Evolutionary conservation across 1,139 yeast genomes (phyloP).

Genomic region (Diutina mesorugosa): DNA sequence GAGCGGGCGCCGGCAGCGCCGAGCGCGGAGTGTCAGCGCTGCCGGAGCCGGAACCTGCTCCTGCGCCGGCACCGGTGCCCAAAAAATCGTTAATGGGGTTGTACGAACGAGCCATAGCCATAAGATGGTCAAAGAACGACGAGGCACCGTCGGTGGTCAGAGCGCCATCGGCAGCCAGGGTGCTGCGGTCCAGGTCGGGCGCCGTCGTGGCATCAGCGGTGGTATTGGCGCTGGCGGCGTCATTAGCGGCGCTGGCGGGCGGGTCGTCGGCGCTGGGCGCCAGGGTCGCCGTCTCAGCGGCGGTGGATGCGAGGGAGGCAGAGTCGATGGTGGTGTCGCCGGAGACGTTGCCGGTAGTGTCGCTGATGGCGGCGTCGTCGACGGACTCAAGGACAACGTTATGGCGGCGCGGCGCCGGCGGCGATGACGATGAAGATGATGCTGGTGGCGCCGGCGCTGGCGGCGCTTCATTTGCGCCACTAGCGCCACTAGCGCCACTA

Average conservation of each 20-base stretch:
- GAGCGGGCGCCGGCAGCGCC: constrained; percentile 9
- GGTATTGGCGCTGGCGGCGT: neutral
- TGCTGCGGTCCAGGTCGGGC: too few species aligned
- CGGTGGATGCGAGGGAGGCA: too few species aligned
- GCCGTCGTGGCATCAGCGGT: too few species aligned
- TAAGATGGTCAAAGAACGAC: neutral
- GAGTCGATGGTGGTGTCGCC: neutral
- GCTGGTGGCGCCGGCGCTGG: neutral
- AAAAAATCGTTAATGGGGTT: neutral
- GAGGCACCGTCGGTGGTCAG: neutral
- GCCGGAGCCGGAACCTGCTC: neutral
- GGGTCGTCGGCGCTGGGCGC: too few species aligned
- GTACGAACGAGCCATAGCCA: neutral
- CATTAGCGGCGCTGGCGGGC: too few species aligned
- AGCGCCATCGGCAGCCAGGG: too few species aligned
- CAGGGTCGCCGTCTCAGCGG: too few species aligned
- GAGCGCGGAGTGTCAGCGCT: neutral
- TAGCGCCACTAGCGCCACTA: neutral
- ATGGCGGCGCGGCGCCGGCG: neutral
- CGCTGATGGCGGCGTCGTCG: neutral
- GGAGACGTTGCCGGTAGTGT: too few species aligned
- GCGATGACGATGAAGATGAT: neutral
- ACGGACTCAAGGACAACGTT: neutral
- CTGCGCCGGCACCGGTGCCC: neutral
- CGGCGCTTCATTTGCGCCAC: neutral